A percentile compares a stretch with the other conserved stretches of the same genome.
phyloP scores from a whole-genome alignment of 2,329 filamentous ascomycete genomes.

The Diatrype stigma region DNA sequence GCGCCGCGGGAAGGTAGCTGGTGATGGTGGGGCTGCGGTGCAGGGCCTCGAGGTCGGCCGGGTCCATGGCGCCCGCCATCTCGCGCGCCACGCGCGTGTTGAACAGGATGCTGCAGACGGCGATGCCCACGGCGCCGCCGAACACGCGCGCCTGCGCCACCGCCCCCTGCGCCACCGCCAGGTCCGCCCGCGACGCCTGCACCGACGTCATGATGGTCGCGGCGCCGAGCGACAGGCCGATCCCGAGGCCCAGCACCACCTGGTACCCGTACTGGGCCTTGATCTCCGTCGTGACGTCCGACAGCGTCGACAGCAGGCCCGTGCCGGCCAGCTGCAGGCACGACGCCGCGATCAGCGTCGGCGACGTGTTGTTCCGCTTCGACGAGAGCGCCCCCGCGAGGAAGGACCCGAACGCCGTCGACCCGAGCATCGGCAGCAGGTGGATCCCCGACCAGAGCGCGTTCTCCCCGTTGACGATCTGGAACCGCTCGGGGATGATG shows the following conservation, averaged over 20 bases:
- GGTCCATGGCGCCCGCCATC: conserved; percentile 32
- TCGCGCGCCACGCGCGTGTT: conserved; percentile 39
- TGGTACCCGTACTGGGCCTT: conserved; percentile 51
- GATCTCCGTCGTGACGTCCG: conserved; percentile 26
- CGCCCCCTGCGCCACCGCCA: conserved; percentile 56
- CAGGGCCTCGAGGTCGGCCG: conserved; percentile 35
- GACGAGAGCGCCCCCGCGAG: conserved; percentile 50
- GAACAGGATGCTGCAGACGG: conserved; percentile 56
- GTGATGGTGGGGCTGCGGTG: conserved; percentile 41
- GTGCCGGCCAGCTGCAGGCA: conserved; percentile 50
- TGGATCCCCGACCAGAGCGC: conserved; percentile 53
- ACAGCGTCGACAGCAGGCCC: conserved; percentile 44
- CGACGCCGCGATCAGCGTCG: conserved; percentile 45
- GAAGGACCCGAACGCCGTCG: conserved; percentile 54
- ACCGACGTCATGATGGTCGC: conserved; percentile 56
- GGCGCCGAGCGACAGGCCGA: conserved; percentile 54
- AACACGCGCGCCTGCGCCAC: conserved; percentile 57
- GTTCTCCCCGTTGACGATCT: conserved; percentile 52
- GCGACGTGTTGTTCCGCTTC: conserved; percentile 49
- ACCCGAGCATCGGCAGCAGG: conserved; percentile 53
- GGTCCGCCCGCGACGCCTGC: conserved; percentile 43
- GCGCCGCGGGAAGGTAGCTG: conserved; percentile 28
- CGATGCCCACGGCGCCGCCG: conserved; percentile 56
- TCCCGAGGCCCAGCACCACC: conserved; percentile 53
- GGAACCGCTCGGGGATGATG: conserved; percentile 56